Conservation (phyloP, 345 rosid genomes). For the Theobroma cacao region DNA sequence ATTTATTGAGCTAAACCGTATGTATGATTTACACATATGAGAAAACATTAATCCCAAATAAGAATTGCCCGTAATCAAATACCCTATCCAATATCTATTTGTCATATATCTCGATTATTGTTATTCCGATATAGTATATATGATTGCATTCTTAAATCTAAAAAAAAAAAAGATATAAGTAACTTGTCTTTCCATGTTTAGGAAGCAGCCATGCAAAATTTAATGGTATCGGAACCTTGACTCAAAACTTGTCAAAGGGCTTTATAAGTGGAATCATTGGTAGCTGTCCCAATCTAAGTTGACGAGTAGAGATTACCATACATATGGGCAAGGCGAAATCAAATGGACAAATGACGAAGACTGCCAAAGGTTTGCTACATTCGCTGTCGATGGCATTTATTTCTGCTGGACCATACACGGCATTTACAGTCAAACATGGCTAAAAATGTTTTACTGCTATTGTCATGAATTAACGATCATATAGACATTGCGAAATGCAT, state of each 20-base stretch:
- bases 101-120: neutral
- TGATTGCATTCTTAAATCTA: neutral
- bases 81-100: neutral
- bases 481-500: too few species aligned
- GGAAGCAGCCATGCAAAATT: neutral
- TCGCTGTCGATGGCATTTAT: too few species aligned
- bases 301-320: neutral
- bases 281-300: neutral
- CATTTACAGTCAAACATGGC: too few species aligned
- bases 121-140: neutral
- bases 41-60: too few species aligned
- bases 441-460: too few species aligned
- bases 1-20: too few species aligned
- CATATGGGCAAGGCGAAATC: neutral
- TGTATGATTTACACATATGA: too few species aligned
- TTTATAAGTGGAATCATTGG: neutral
- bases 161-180: too few species aligned
- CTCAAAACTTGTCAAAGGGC: neutral
- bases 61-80: too few species aligned
- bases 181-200: neutral
- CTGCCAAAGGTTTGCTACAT: neutral
- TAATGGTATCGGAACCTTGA: neutral
- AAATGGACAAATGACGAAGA: neutral
- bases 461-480: too few species aligned
- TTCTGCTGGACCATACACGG: too few species aligned